Base-by-base conservation (phyloP, 2,329 filamentous ascomycete species). In the Fusarium robinianum region DNA sequence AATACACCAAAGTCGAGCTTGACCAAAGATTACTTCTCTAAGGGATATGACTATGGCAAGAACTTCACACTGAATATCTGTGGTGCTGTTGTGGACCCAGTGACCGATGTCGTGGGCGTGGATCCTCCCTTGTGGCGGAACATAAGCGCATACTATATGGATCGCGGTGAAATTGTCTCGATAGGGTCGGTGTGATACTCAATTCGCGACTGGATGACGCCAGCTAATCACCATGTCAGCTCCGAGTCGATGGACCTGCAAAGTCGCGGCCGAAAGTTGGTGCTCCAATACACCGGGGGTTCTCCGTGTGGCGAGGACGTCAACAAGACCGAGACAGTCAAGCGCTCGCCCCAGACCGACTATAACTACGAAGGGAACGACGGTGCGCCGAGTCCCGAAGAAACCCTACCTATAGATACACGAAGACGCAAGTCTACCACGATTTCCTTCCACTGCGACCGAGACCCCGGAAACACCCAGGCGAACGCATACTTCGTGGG, bases 401-500 rank as follows among this genome's bases (percentile, higher is more conserved):
- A 51, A 18, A 47, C 36, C 19, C 43, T 59, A 33, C 36, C 49
- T 16, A 32, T 41, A 8, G 60, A 60, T 31, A 61, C 60, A 35
- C 51, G 42, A 27, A 73, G 80, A 30, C 76, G 79, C 55, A 94
- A 92, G 66, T 95, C 89, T 2, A 87, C 91, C 9, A 84, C 91
- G 46, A 90, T 99, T 68, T 94, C 90, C 16, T 92, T 97, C 66
- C 85, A 94, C 55, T 99, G 94, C 74, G 91, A 96, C 65, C 83
- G 82, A 51, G 90, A 96, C 60, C 83, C 88, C 2, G 74, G 85
- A 2, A 78, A 77, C 19, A 80, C 81, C 5, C 77, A 80, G 26
- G 85, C 90, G 4, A 79, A 80, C 5, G 76, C 94, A 24, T 90
- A 88, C 14, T 99, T 96, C 66, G 85, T 97, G 46, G 89, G 88